Evolutionary conservation across 495 filamentous ascomycete genomes (phyloP).

Genomic region (Aspergillus leporis): DNA sequence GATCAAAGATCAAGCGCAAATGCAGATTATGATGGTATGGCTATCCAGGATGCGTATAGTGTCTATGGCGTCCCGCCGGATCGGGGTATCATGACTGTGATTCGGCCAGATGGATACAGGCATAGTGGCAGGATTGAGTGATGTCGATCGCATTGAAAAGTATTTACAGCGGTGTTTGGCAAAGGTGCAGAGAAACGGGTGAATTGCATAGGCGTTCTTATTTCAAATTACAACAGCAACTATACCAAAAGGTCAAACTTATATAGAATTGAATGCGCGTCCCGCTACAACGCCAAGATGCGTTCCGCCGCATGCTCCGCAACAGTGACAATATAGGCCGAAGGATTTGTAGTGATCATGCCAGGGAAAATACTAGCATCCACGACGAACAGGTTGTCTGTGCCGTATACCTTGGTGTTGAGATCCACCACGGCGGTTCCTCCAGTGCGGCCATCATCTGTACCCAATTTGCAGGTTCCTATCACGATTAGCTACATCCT

Average conservation of each 20-base stretch:
- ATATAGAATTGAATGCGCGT: not conserved
- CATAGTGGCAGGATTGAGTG: conserved; percentile 53
- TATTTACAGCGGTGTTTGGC: not conserved
- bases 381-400: conserved; percentile 9
- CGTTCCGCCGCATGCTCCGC: conserved; percentile 9
- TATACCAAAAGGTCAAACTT: not conserved
- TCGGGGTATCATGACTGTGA: conserved; percentile 57
- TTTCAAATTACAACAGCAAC: not conserved
- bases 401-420: conserved; percentile 12
- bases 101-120: conserved; percentile 65
- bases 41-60: conserved; percentile 64
- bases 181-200: not conserved
- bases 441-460: conserved; percentile 14
- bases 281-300: conserved; percentile 3
- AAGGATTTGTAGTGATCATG: conserved; percentile 12
- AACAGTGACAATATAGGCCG: conserved; percentile 12
- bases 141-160: conserved; percentile 25
- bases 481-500: not conserved
- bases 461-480: conserved; percentile 23
- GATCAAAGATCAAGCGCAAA: conserved; percentile 55
- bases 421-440: conserved; percentile 8
- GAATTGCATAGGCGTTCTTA: not conserved
- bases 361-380: conserved; percentile 14
- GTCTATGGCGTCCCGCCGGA: conserved; percentile 59
- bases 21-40: conserved; percentile 61